Base-by-base conservation (phyloP, 2,329 filamentous ascomycete species). In the Neofusicoccum umdonicola region DNA sequence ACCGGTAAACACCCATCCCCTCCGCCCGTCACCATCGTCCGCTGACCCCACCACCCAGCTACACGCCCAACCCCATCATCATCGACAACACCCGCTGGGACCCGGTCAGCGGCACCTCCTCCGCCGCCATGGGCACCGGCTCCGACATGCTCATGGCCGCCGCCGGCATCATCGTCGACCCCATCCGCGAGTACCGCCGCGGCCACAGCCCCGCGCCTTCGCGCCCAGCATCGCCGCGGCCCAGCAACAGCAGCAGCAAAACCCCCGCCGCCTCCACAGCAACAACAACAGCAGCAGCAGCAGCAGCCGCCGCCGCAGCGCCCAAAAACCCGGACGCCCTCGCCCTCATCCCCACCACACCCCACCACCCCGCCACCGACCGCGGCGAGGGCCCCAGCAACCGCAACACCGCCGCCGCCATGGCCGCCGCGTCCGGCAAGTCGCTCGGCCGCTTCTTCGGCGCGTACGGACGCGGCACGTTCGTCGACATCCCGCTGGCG, bases 41-140 rank as follows among this genome's bases (percentile, higher is more conserved):
- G 12, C 51, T 56, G 35, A 56, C 17, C 22, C 3, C 22, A 22
- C 7, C 13, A 19, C 12, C 15, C 17, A 57, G 52, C 12, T n/a
- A 57, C 19, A 31, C 13, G 22, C 31, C 19, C 19, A 57, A 57
- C 2, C 52, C 37, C 2, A 57, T 57, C 37, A n/a, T 57, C 52
- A 57, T 80, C 27, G 71, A 74, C 5, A 73, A 73, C 45, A 65
- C 67, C 1, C 71, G 78, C 17, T 80, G 88, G 7, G 89, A 91
- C 71, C 89, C 89, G 0, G 77, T 91, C n/a, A 90, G 88, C 0
- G 87, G 88, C 3, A 79, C 85, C 4, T 82, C 83, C 2, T 85
- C 85, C 3, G 87, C 88, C 0, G 67, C 88, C 4, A 78, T 84
- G 19, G 80, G 81, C 6, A 84, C 83, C 0, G 72, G 88, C 1